Evolutionary conservation across 352 stramenopile species (phyloP), one percentile per base, ranked within the genome.

Genomic region (Phytopythium boreale): DNA sequence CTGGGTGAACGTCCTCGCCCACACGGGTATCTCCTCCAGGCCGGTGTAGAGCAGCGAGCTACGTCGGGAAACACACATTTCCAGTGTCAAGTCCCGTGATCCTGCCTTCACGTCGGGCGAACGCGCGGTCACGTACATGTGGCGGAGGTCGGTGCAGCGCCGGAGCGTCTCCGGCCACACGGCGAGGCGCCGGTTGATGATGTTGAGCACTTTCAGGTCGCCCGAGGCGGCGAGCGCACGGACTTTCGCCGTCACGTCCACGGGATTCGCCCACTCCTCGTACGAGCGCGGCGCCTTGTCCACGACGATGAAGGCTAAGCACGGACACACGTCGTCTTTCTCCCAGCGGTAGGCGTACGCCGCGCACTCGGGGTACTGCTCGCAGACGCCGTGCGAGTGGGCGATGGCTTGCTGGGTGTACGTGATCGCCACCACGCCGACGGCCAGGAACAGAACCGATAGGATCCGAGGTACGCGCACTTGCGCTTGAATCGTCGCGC

Each of bases 221-320:
- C 72, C 68, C 6, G 56, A 56, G 19, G 61, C 41, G 39, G 62
- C 64, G 0, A 76, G 39, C 2, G 50, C 17, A 5, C 5, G 20
- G 2, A 71, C 27, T 31, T 63, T 56, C 0, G 17, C 2, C 0
- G 55, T 56, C 26, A 64, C 53, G 36, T 69, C 57, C 2, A 22
- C 9, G 1, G 26, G 26, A 8, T 63, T 31, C 8, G 41, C 17
- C 29, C 56, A 59, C 15, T 61, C 36, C 27, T 58, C 41, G 44
- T 59, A 64, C 15, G 34, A 56, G 8, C 20, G 53, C 10, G 56
- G 66, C 6, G 41, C 31, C n/a, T 59, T 14, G 5, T 67, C 51
- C n/a, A 47, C 36, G 56, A 70, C 63, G 47, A 79, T 69, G 41
- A 61, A 72, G 8, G 63, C 59, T 2, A 79, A 19, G 29, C 72